A percentile compares a stretch with the other conserved stretches of the same genome.
Evolutionary conservation across 2,329 filamentous ascomycete genomes (phyloP).

Genomic region (Xylariaceae sp.): DNA sequence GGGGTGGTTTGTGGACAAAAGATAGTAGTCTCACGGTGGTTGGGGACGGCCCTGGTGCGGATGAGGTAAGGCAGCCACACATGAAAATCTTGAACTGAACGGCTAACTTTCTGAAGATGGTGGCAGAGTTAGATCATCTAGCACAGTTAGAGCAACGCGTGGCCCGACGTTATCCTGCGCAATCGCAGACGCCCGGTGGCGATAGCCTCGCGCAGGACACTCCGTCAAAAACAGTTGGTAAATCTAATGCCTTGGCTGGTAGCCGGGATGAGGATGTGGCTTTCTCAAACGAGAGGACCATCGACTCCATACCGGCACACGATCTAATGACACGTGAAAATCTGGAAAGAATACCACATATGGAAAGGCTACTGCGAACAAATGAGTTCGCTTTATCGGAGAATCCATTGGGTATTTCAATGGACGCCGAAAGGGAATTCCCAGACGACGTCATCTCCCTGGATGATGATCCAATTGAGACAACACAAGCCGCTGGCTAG

Average conservation of each 20-base stretch:
- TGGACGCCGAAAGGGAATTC: constrained; percentile 3
- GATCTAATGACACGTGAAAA: constrained; percentile 8
- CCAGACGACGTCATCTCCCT: not conserved
- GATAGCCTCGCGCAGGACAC: not conserved
- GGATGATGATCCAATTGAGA: not conserved
- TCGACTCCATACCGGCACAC: constrained; percentile 8
- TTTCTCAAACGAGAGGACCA: constrained; percentile 12
- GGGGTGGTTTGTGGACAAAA: constrained; percentile 24
- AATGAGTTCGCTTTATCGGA: not conserved
- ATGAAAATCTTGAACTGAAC: constrained; percentile 16
- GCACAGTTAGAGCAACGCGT: constrained; percentile 21
- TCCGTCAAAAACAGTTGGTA: constrained; percentile 10
- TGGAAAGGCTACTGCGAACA: not conserved
- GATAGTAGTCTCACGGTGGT: constrained; percentile 15
- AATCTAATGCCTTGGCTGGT: constrained; percentile 11
- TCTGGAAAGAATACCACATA: constrained; percentile 8
- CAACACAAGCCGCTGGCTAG: constrained; percentile 6
- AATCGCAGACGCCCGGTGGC: not conserved
- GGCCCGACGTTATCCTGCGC: constrained; percentile 22
- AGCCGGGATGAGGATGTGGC: constrained; percentile 13
- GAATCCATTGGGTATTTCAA: not conserved
- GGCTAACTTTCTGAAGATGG: constrained; percentile 18
- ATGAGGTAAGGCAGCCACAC: constrained; percentile 23
- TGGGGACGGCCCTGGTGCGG: constrained; percentile 16
- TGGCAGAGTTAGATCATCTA: constrained; percentile 24